Conservation (phyloP, 73 alveolate species). For the Paramecium sexaurelia region DNA sequence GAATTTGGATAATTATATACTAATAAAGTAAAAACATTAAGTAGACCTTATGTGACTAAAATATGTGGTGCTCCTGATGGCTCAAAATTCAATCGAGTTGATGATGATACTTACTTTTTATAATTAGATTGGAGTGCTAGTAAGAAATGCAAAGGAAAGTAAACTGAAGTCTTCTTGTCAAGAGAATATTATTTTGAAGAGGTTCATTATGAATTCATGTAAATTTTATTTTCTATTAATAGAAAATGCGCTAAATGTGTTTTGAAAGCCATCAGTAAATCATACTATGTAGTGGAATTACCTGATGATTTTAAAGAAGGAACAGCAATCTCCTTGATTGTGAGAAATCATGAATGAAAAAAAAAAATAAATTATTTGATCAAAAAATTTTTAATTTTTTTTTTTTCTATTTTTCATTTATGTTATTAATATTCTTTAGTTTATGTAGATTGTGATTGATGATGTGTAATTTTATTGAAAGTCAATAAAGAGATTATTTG, state of each 20-base stretch:
- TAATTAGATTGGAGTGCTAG: constrained; percentile 19
- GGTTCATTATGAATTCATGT: not conserved
- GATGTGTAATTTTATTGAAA: no score
- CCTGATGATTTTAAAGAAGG: constrained; percentile 16
- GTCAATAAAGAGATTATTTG: not conserved
- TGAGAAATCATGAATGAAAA: not conserved
- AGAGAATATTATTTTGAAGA: constrained; percentile 4
- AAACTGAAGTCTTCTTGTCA: constrained; percentile 22
- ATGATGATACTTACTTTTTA: not conserved
- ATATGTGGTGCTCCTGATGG: constrained; percentile 75
- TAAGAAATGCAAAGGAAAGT: constrained; percentile 30
- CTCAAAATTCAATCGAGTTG: not conserved
- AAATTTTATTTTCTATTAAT: not conserved
- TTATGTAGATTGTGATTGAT: no score
- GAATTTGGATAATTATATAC: constrained; percentile 75
- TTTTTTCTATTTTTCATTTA: not conserved
- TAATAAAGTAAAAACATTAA: constrained; percentile 73
- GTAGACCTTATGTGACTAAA: constrained; percentile 76
- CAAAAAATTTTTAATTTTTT: not conserved
- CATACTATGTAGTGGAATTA: not conserved
- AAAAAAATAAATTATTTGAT: not conserved
- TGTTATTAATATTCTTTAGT: no score
- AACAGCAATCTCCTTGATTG: not conserved
- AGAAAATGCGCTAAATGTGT: not conserved
- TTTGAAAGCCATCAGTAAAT: not conserved